Evolutionary conservation across 257 asterid species (phyloP), one percentile per base, ranked within the genome.

Genomic region (Gentiana dahurica): DNA sequence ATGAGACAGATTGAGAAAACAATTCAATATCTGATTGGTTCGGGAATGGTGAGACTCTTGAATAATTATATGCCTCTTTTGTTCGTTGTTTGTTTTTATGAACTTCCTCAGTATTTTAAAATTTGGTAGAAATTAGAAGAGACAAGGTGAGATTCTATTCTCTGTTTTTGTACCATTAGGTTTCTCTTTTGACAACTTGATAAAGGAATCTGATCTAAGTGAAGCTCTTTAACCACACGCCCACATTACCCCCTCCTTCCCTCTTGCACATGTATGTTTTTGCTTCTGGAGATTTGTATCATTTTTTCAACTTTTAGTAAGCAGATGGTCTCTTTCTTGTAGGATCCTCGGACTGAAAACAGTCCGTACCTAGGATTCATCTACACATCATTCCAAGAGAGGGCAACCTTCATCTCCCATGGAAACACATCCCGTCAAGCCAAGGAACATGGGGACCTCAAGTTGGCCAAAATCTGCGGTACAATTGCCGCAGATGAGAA

Each of bases 1-100:
- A 86, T 86, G 95, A 79, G 66, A 61, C 87, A 82, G 60, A 83
- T 86, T 11, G 95, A 86, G 80, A 86, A 81, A 74, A 84, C 95
- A 13, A 81, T 84, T 57, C 95, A 86, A 70, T 86, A 86, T 65
- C 71, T 86, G 64, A 84, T 86, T 50, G 95, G 95, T 33, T 86
- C 95, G 0, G 95, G 95, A 77, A 86, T 86, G 94, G 46, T 41
- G 46, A 41, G 46, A 41, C 10, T 41, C 9, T 41, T 5, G 46
- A 7, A 41, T 41, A 41, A 41, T 24, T 24, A 3, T 41, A 41
- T 41, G 6, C 46, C 6, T 5, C 46, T 41, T 7, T 5, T 41
- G 46, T 41, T 41, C 9, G 46, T 10, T 41, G 9, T 10, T 5
- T 1, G 6, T 7, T 1, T 7, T 41, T 41, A 41, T 5, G 8